Conservation (phyloP, 768 basidiomycete genomes). For the Naganishia randhawae region DNA sequence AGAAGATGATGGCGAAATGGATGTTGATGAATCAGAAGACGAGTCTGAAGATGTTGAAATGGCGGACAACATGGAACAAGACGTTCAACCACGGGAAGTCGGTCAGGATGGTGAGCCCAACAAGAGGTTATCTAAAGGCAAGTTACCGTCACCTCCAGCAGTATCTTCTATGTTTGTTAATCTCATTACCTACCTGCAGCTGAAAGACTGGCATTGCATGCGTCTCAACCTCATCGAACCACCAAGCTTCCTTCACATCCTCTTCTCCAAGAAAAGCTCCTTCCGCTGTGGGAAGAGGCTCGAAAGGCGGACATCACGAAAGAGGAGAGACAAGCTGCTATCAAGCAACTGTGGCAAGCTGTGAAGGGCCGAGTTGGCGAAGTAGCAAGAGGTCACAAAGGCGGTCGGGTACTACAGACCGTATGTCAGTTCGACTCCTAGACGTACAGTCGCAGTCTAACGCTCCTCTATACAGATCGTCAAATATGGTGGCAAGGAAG, state of each 20-base stretch:
- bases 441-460: not conserved
- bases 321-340: conserved; percentile 68
- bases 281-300: conserved; percentile 49
- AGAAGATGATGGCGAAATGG: conserved; percentile 37
- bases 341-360: conserved; percentile 68
- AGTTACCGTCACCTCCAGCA: not conserved
- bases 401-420: conserved; percentile 58
- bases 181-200: conserved; percentile 2
- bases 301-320: conserved; percentile 55
- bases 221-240: conserved; percentile 48
- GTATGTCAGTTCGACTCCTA: conserved; percentile 64
- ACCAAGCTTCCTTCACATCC: conserved; percentile 46
- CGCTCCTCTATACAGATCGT: conserved; percentile 55
- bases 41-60: conserved; percentile 27
- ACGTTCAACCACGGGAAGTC: not conserved
- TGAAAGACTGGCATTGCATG: conserved; percentile 45
- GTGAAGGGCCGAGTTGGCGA: conserved; percentile 79
- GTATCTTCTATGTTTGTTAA: not conserved
- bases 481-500: conserved; percentile 69
- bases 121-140: conserved; percentile 40
- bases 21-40: conserved; percentile 36
- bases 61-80: conserved; percentile 31
- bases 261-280: conserved; percentile 43
- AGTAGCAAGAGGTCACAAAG: conserved; percentile 85
- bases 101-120: conserved; percentile 13